These are phyloP conservation scores for Rhypophila decipiens DNA, from an alignment of 495 filamentous ascomycete genomes.

Conservation along the genomic window DNA sequence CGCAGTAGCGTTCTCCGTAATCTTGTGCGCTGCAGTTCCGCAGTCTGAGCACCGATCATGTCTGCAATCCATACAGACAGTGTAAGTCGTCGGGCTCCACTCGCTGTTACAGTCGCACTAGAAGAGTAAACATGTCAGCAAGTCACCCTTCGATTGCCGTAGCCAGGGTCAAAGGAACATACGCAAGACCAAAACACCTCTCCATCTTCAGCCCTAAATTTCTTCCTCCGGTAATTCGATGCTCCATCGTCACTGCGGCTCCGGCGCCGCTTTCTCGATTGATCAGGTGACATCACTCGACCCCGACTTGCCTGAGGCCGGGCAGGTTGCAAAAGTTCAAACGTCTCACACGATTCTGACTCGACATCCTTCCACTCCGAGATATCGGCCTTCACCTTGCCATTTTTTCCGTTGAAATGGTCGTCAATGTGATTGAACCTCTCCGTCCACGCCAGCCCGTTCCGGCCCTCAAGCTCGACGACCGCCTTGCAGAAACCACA, in stretches of 20 bases:
- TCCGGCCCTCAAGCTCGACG: constrained; percentile 48
- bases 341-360: no score
- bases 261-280: background rate
- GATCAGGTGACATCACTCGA: no score
- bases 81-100: background rate
- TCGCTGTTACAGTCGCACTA: background rate
- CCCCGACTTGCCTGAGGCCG: no score
- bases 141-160: no score
- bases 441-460: constrained; percentile 60
- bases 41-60: background rate
- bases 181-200: background rate
- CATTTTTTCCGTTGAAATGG: constrained; percentile 53
- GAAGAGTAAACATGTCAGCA: background rate
- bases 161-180: background rate
- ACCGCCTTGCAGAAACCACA: constrained; percentile 75
- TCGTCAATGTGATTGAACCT: constrained; percentile 84
- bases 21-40: background rate
- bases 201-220: background rate
- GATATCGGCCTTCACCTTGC: background rate
- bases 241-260: background rate
- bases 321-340: no score
- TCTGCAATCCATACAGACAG: background rate
- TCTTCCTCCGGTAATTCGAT: background rate
- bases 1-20: background rate
- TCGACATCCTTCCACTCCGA: background rate